phyloP scores from a whole-genome alignment of 768 basidiomycete genomes.

The Trametes sanguinea region DNA sequence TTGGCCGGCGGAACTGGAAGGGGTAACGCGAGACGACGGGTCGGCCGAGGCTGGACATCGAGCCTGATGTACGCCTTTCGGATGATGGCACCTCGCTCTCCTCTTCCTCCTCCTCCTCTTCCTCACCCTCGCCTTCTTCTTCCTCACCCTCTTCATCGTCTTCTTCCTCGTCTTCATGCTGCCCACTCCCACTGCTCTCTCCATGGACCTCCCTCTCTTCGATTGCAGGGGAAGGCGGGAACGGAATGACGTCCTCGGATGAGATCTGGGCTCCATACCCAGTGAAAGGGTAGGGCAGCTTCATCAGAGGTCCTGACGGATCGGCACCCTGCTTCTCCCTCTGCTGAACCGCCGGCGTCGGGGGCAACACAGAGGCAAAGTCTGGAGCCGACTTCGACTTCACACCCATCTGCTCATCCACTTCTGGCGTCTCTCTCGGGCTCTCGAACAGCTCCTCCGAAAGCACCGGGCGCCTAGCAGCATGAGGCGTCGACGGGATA shows the following conservation, averaged over 20 bases:
- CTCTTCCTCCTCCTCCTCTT: slow-evolving; percentile 36
- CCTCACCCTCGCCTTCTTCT: slow-evolving; percentile 48
- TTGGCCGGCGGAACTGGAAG: slow-evolving; percentile 61
- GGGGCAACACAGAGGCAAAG: slow-evolving; percentile 44
- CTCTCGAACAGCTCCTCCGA: slow-evolving; percentile 64
- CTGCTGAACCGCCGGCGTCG: slow-evolving; percentile 45
- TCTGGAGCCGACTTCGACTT: slow-evolving; percentile 32
- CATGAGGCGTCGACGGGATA: slow-evolving; percentile 50
- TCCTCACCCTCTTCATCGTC: slow-evolving; percentile 42
- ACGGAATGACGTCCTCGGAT: slow-evolving; percentile 67
- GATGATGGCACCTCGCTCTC: slow-evolving; percentile 53
- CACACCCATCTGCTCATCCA: slow-evolving; percentile 20
- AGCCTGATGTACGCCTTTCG: slow-evolving; percentile 65
- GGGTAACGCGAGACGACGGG: slow-evolving; percentile 72
- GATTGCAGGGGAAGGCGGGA: slow-evolving; percentile 64
- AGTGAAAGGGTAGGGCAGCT: slow-evolving; percentile 72
- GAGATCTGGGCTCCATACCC: slow-evolving; percentile 61
- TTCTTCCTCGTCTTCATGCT: slow-evolving; percentile 29
- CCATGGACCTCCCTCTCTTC: slow-evolving; percentile 39
- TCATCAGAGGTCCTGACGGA: slow-evolving; percentile 46
- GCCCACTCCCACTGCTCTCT: slow-evolving; percentile 9
- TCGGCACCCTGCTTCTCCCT: slow-evolving; percentile 47
- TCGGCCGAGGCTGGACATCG: slow-evolving; percentile 84
- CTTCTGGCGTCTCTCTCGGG: slow-evolving; percentile 38
- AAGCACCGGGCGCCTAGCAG: slow-evolving; percentile 59